A percentile compares a stretch with the other conserved stretches of the same genome.
Conservation (phyloP, 2,329 filamentous ascomycete genomes). For the Fusarium tanahbumbuense region DNA sequence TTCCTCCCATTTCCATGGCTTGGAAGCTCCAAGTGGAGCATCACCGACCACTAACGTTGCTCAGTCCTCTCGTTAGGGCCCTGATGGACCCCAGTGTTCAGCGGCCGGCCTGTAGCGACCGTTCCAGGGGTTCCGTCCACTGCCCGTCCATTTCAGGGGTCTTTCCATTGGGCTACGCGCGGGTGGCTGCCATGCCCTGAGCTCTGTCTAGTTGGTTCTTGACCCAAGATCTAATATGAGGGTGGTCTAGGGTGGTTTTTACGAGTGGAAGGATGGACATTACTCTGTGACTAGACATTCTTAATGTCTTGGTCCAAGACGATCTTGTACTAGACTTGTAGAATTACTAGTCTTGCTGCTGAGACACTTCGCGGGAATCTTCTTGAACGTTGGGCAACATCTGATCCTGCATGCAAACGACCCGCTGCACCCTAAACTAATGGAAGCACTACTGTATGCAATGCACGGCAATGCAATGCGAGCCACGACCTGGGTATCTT, state of each 20-base stretch:
- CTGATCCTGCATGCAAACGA: slow-evolving; percentile 28
- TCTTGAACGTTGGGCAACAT: slow-evolving; percentile 4
- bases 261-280: slow-evolving; percentile 11
- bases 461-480: slow-evolving; percentile 42
- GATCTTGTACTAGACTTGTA: background rate
- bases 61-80: slow-evolving; percentile 14
- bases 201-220: slow-evolving; percentile 28
- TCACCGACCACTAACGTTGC: slow-evolving; percentile 32
- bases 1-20: slow-evolving; percentile 34
- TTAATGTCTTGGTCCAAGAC: slow-evolving; percentile 18
- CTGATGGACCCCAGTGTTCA: slow-evolving; percentile 26
- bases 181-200: slow-evolving; percentile 21
- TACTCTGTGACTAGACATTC: slow-evolving; percentile 6
- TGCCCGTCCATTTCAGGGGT: slow-evolving; percentile 31
- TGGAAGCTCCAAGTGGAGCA: slow-evolving; percentile 13
- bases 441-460: slow-evolving; percentile 38
- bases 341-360: slow-evolving; percentile 2
- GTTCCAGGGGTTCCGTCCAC: slow-evolving; percentile 32
- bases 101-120: slow-evolving; percentile 35
- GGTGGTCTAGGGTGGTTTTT: slow-evolving; percentile 3
- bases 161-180: slow-evolving; percentile 17
- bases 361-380: background rate
- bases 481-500: slow-evolving; percentile 30
- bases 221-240: slow-evolving; percentile 12
- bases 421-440: slow-evolving; percentile 19